A percentile compares a stretch with the other conserved stretches of the same genome.
These are phyloP conservation scores for Toxoplasma gondii DNA, from an alignment of 169 alveolate genomes.

Conservation along the genomic window DNA sequence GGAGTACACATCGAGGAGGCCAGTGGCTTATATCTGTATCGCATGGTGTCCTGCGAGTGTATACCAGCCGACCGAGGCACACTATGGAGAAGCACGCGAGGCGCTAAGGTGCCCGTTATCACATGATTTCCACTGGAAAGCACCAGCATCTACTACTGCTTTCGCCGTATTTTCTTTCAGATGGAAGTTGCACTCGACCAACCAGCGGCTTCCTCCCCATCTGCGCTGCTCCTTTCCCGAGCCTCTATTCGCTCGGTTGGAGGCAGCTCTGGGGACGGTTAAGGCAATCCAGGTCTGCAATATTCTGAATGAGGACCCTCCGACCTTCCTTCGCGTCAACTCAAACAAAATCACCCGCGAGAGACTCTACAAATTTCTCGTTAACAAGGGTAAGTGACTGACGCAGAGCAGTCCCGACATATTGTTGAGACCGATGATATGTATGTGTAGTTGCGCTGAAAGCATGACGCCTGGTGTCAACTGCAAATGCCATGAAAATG, in stretches of 20 bases:
- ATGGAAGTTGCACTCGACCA: slow-evolving; percentile 83
- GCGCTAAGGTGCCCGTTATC: too few species aligned
- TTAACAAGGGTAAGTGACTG: slow-evolving; percentile 72
- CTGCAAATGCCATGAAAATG: too few species aligned
- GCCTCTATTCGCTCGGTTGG: slow-evolving; percentile 78
- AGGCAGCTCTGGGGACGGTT: slow-evolving; percentile 79
- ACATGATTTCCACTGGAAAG: too few species aligned
- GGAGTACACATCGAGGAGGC: too few species aligned
- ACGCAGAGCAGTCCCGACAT: background rate
- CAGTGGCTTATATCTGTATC: too few species aligned
- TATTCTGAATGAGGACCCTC: slow-evolving; percentile 84
- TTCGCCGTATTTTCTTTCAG: slow-evolving; percentile 58
- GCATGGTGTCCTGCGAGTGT: too few species aligned
- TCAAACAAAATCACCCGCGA: slow-evolving; percentile 63
- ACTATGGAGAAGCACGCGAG: too few species aligned
- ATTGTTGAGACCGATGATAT: slow-evolving; percentile 18
- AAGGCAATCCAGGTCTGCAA: slow-evolving; percentile 83
- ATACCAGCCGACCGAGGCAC: too few species aligned
- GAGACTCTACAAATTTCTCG: slow-evolving; percentile 76
- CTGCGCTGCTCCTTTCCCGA: slow-evolving; percentile 87
- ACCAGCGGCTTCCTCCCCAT: slow-evolving; percentile 82
- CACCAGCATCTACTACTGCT: too few species aligned
- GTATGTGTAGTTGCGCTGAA: too few species aligned
- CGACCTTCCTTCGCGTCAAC: slow-evolving; percentile 83
- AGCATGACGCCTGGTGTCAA: too few species aligned